phyloP scores from a whole-genome alignment of 2,329 filamentous ascomycete genomes.

The Verticillium nubilum region DNA sequence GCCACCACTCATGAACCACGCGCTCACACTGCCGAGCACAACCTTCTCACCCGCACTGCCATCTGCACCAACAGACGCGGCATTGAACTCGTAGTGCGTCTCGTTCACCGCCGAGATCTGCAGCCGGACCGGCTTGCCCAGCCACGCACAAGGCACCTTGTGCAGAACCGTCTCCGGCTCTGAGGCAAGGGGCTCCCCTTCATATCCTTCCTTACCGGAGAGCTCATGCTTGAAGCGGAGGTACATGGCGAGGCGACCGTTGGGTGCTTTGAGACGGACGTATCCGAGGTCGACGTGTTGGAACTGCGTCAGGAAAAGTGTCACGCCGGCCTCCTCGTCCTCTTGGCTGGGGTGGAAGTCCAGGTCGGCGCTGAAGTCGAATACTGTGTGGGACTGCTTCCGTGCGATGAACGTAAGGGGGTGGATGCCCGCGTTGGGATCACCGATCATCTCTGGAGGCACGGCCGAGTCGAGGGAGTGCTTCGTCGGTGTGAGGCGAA shows the following conservation, averaged over 20 bases:
- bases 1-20: constrained; percentile 6
- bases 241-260: constrained; percentile 2
- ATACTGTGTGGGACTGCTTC: constrained; percentile 49
- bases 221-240: neutral
- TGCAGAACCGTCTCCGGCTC: neutral
- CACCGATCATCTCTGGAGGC: neutral
- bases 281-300: constrained; percentile 45
- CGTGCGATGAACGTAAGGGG: constrained; percentile 43
- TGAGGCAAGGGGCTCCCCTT: neutral
- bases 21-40: constrained; percentile 27
- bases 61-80: constrained; percentile 23
- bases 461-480: constrained; percentile 34
- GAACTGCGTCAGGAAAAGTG: constrained; percentile 46
- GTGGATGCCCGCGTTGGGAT: constrained; percentile 2
- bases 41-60: constrained; percentile 19
- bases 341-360: constrained; percentile 29
- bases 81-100: constrained; percentile 37
- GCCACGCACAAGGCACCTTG: constrained; percentile 31
- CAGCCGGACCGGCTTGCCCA: constrained; percentile 25
- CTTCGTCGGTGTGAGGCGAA: constrained; percentile 40
- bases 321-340: constrained; percentile 47
- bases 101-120: constrained; percentile 37
- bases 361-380: constrained; percentile 42
- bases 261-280: constrained; percentile 11
- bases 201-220: neutral